A percentile compares a stretch with the other conserved stretches of the same genome.
Conservation (phyloP, 2,329 filamentous ascomycete species). For the Fusarium torulosum region DNA sequence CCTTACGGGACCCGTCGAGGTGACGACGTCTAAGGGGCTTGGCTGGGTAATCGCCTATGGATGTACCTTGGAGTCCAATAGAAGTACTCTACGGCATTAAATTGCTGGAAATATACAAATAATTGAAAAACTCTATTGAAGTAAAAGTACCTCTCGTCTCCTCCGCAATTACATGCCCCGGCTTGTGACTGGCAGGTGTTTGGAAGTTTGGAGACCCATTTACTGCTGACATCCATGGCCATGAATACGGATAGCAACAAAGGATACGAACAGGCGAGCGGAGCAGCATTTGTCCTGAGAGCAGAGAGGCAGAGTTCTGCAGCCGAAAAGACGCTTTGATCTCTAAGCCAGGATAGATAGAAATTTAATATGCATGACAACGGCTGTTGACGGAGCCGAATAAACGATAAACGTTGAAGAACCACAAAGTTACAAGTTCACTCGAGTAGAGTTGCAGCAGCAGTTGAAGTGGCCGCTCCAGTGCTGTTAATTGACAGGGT, state of each 20-base stretch:
- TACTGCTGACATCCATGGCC: conserved; percentile 10
- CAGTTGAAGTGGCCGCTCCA: conserved; percentile 13
- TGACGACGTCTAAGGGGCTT: conserved; percentile 46
- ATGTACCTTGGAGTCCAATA: conserved; percentile 22
- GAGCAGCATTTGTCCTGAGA: neutral
- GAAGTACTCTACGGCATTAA: conserved; percentile 15
- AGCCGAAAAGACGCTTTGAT: conserved; percentile 21
- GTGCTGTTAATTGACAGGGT: conserved; percentile 28
- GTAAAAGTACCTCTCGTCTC: conserved; percentile 6
- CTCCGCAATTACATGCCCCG: conserved; percentile 18
- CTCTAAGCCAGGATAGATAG: conserved; percentile 2
- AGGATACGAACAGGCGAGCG: neutral
- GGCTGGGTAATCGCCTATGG: conserved; percentile 1
- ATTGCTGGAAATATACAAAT: conserved; percentile 10
- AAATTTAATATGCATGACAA: neutral
- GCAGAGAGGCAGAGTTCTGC: conserved; percentile 1
- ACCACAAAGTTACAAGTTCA: too few relatives aligned
- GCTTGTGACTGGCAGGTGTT: conserved; percentile 19
- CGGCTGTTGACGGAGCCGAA: neutral
- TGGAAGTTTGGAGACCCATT: conserved; percentile 2
- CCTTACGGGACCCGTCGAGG: conserved; percentile 37
- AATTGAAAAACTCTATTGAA: neutral
- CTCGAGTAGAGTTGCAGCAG: too few relatives aligned
- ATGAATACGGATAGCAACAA: conserved; percentile 44
- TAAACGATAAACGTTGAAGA: neutral